phyloP scores from a whole-genome alignment of 805 yeast genomes.

The Schizosaccharomyces lindneri region DNA sequence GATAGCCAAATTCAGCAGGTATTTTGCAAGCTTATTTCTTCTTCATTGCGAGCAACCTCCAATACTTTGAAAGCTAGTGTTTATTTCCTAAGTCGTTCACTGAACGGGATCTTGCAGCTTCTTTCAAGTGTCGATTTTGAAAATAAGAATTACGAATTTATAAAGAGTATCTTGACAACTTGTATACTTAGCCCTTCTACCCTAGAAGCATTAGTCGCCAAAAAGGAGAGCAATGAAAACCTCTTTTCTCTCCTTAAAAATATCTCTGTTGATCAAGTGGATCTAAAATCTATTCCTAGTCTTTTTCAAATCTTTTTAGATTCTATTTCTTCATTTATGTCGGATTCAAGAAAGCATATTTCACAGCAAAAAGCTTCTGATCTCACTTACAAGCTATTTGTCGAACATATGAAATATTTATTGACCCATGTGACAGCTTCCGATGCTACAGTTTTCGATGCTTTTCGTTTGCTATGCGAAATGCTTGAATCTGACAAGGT shows the following conservation, averaged over 20 bases:
- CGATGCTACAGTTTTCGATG: neutral
- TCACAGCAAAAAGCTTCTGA: neutral
- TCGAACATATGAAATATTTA: neutral
- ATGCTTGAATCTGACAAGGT: neutral
- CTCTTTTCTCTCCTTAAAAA: neutral
- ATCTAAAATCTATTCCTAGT: neutral
- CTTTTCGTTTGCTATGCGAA: neutral
- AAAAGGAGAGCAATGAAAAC: neutral
- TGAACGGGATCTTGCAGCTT: no score
- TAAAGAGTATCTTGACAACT: no score
- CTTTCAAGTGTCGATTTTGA: no score
- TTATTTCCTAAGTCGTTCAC: no score
- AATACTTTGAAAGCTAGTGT: no score
- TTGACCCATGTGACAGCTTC: neutral
- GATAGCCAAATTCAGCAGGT: neutral
- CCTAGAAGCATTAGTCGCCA: neutral
- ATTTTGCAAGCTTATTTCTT: no score
- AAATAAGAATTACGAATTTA: no score
- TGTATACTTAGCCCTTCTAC: neutral
- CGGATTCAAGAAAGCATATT: neutral
- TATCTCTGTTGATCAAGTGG: neutral
- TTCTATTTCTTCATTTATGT: neutral
- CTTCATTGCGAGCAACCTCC: no score
- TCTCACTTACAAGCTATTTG: neutral
- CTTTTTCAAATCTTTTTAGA: neutral